Conservation (phyloP, 202 grass and related monocot genomes). For the Bolboschoenoplectus hybrid region DNA sequence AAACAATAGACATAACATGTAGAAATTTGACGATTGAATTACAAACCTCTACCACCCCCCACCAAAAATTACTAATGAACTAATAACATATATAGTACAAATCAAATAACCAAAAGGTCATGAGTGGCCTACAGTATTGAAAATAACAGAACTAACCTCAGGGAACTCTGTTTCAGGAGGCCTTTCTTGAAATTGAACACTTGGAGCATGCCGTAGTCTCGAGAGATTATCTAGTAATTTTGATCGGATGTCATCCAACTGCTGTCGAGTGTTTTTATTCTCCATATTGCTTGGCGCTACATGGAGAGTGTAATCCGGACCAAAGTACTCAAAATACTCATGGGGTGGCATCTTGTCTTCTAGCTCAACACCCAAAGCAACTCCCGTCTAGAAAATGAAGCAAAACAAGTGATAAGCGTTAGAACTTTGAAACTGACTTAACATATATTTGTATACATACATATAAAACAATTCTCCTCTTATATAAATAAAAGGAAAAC, state of each 20-base stretch:
- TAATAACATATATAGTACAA: neutral
- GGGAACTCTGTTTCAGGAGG: constrained; percentile 65
- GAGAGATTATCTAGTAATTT: constrained; percentile 85
- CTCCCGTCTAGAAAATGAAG: constrained; percentile 61
- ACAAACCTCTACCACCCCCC: neutral
- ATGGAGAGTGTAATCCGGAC: constrained; percentile 83
- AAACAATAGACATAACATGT: constrained; percentile 37
- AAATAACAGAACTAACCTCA: constrained; percentile 55
- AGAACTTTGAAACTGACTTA: constrained; percentile 16
- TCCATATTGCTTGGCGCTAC: constrained; percentile 89
- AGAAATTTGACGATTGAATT: constrained; percentile 21
- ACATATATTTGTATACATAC: neutral
- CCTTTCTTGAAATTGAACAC: constrained; percentile 85
- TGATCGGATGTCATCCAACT: constrained; percentile 66
- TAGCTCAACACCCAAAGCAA: constrained; percentile 76
- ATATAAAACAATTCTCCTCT: neutral
- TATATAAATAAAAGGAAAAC: neutral
- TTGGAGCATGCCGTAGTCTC: constrained; percentile 75
- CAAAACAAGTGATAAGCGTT: constrained; percentile 24
- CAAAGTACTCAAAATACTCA: constrained; percentile 84
- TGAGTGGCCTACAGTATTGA: constrained; percentile 23
- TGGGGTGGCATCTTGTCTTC: constrained; percentile 86
- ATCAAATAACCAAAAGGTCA: constrained; percentile 12
- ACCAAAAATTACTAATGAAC: neutral
- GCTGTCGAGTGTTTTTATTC: constrained; percentile 65